Base-by-base conservation (phyloP, 306 rosid genomes). In the Sophora flavescens region DNA sequence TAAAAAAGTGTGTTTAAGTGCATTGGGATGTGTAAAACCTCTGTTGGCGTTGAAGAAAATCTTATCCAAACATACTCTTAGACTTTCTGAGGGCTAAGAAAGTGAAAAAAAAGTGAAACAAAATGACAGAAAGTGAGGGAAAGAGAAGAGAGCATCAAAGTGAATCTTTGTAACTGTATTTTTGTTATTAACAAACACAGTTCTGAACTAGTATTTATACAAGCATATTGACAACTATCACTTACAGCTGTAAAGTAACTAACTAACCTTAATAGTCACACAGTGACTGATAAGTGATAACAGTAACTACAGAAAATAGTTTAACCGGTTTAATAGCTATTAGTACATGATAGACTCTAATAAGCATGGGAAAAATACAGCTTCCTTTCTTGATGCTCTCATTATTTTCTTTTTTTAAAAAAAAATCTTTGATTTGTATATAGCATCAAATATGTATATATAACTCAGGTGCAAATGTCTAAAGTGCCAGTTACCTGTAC, bases 401-500 rank as follows among this genome's bases (percentile, higher is more conserved):
- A 4, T 32, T 10, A 15, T 51, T 17, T 47, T 16, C 0, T 6
- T 13, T 2, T 54, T 14, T 38, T 8, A 4, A 16, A 8, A 3
- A 3, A 13, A 7, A 39, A 8, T 4, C 16, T 18, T 74, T 61
- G 45, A 28, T 28, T 50, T 51, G 53, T 48, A 78, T 42, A 62
- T 8, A 5, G 38, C 50, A 68, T 15, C 72, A 56, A 56, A 74
- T 39, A 33, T 4, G 39, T 48, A 63, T 59, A 16, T 41, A 36
- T 33, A 70, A 47, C 68, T 52, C 32, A 32, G 30, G 17, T 14
- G 53, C 30, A 63, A 70, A 61, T 70, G 64, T 66, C 38, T 35
- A 63, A 48, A 73, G 64, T 4, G 16, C 30, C 56, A 57, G 60
- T 81, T 80, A 93, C 98, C 98, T 93, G 98, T 53, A 93, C 98